Evolutionary conservation across 805 yeast genomes (phyloP), one percentile per base, ranked within the genome.

Genomic region (Myxozyma vanderwaltii): DNA sequence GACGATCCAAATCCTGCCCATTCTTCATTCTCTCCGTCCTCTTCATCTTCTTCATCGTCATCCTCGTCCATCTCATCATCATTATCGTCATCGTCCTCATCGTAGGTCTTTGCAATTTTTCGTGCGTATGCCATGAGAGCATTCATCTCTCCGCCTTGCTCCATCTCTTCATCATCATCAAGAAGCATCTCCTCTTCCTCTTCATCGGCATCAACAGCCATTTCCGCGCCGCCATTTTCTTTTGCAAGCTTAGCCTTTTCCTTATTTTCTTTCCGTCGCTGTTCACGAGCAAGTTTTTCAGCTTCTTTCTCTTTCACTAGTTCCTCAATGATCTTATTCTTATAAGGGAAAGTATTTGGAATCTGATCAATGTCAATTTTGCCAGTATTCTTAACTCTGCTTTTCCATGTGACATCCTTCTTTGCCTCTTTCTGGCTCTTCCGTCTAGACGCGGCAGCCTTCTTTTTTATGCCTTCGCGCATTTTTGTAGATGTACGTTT

Each of bases 381-480:
- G 4, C 60, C 61, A 73, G 91, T 97, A 75, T 89, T 92, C 69
- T 83, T 84, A 58, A 76, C 75, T 70, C 85, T 84, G 17, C 96
- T 88, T 72, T 83, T 90, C 99, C 99, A 94, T 15, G 98, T 94
- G 3, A 83, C 84, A 73, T 92, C 97, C 71, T 83, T 91, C 81
- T 94, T 94, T 19, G 96, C 82, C 26, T 73, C 66, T 76, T 94
- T 94, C 68, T 80, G 82, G 72, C 88, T 87, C 72, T 94, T 94
- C 75, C 95, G 85, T 65, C 86, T 82, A 68, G 91, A 92, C 6
- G 98, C 97, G 43, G 92, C 82, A 2, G 96, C 91, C 76, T 94
- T 94, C 83, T 91, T 94, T 79, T 89, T 88, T 73, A 94, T 91
- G 64, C 99, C 99, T 74, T 91, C 96, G 71, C 91, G 85, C 89